These are phyloP conservation scores for Hymenoscyphus infarciens DNA, from an alignment of 2,329 filamentous ascomycete species.

Conservation along the genomic window DNA sequence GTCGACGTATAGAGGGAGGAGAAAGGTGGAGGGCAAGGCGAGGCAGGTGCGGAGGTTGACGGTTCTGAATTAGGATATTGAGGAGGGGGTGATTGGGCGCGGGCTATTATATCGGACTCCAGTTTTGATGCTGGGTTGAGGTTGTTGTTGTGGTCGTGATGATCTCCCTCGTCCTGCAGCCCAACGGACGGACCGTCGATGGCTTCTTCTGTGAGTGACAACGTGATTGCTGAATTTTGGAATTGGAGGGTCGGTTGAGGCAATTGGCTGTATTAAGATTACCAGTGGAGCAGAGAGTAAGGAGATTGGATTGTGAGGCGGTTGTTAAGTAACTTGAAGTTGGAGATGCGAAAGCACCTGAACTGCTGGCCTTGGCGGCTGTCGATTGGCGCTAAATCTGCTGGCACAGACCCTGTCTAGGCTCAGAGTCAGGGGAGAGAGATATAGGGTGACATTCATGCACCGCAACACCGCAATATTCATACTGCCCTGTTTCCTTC, in stretches of 20 bases:
- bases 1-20: conserved; percentile 54
- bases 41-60: conserved; percentile 43
- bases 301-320: conserved; percentile 1
- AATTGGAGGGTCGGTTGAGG: background rate
- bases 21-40: conserved; percentile 52
- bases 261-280: conserved; percentile 8
- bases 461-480: background rate
- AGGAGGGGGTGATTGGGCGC: conserved; percentile 52
- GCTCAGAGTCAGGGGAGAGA: background rate
- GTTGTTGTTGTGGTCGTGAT: conserved; percentile 13
- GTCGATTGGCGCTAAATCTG: background rate
- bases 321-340: conserved; percentile 5
- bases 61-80: conserved; percentile 55
- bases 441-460: background rate
- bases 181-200: conserved; percentile 44
- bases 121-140: conserved; percentile 33
- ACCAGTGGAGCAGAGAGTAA: background rate
- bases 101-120: conserved; percentile 35
- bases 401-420: background rate
- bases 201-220: conserved; percentile 45
- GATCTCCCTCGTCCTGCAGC: conserved; percentile 28
- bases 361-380: background rate
- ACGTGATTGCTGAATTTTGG: conserved; percentile 39
- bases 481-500: too few species aligned
- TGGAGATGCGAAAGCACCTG: background rate